Base-by-base conservation (phyloP, 495 filamentous ascomycete genomes). In the Bombardia bombarda region DNA sequence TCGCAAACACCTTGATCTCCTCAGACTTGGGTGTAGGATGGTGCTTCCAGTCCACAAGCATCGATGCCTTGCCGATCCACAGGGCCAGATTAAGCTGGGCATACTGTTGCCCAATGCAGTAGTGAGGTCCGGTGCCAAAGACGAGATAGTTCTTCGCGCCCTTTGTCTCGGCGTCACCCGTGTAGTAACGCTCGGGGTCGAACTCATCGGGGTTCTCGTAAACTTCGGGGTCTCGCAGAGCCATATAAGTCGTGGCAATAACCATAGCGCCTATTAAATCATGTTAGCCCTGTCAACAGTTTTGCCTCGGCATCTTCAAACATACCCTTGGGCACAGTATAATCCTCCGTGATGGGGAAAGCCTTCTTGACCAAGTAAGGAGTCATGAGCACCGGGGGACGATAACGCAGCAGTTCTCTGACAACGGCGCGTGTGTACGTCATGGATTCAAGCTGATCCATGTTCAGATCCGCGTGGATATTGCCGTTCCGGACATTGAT, bases 1-100 rank as follows among this genome's bases (percentile, higher is more conserved):
- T 95, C 8, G 93, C 92, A 67, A 98, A 98, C 43, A 97, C 90
- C 74, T 95, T 90, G 64, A 98, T 97, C 60, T 93, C 81, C 68
- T 98, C 93, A 0, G 86, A 93, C 35, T 68, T 43, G 0, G 79
- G 74, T 14, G 92, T 98, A 12, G 83, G 58, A 54, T 84, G 75
- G 64, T 98, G 92, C 63, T 81, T 76, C 92, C 92, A 98, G 63
- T 96, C 82, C 54, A 97, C 72, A 51, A 80, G 72, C 60, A 95
- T 72, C 53, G 86, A 86, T n/a, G 93, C 87, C 73, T 93, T 97
- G 39, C 89, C 90, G 57, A 98, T 78, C 77, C 96, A 87, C 4
- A 85, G 79, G 60, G 84, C 90, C 49, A 98, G 71, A 56, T 95
- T 93, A 38, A 86, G 66, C 55, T 83, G 78, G n/a, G 90, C 92